Evolutionary conservation across 495 filamentous ascomycete species (phyloP).

Genomic region (Hyaloscypha hepaticicola): DNA sequence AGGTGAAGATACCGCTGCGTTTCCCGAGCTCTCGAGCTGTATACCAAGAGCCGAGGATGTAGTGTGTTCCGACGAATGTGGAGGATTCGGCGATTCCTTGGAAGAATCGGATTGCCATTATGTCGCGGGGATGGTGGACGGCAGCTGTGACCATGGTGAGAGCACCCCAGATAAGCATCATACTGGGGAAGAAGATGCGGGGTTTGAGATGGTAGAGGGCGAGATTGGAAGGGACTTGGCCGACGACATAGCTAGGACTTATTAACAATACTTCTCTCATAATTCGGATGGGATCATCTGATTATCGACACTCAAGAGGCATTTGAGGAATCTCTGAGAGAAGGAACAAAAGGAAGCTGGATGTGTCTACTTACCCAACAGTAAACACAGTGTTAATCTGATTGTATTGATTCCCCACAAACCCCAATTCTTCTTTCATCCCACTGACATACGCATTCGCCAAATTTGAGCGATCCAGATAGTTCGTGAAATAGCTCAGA

Average conservation of each 20-base stretch:
- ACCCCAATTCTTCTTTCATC: slow-evolving; percentile 62
- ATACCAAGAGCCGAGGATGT: slow-evolving; percentile 69
- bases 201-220: slow-evolving; percentile 59
- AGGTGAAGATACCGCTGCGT: slow-evolving; percentile 54
- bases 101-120: slow-evolving; percentile 70
- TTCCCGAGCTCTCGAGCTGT: slow-evolving; percentile 63
- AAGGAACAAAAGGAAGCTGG: slow-evolving; percentile 22
- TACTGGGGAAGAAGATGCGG: slow-evolving; percentile 58
- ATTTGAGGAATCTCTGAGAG: too few species aligned
- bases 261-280: slow-evolving; percentile 14
- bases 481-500: slow-evolving; percentile 44
- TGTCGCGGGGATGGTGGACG: slow-evolving; percentile 46
- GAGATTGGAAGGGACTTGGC: slow-evolving; percentile 60
- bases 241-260: slow-evolving; percentile 55
- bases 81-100: slow-evolving; percentile 59
- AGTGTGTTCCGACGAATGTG: slow-evolving; percentile 64
- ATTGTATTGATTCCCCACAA: slow-evolving; percentile 57
- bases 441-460: slow-evolving; percentile 65
- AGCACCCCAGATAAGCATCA: slow-evolving; percentile 60
- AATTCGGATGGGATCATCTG: too few species aligned
- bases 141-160: slow-evolving; percentile 61
- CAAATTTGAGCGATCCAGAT: slow-evolving; percentile 58
- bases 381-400: slow-evolving; percentile 51
- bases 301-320: neutral
- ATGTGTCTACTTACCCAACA: slow-evolving; percentile 32